Percentiles rank a stretch among this genome's conserved stretches.
Conservation (phyloP, 352 stramenopile genomes). For the Pythium aphanidermatum region DNA sequence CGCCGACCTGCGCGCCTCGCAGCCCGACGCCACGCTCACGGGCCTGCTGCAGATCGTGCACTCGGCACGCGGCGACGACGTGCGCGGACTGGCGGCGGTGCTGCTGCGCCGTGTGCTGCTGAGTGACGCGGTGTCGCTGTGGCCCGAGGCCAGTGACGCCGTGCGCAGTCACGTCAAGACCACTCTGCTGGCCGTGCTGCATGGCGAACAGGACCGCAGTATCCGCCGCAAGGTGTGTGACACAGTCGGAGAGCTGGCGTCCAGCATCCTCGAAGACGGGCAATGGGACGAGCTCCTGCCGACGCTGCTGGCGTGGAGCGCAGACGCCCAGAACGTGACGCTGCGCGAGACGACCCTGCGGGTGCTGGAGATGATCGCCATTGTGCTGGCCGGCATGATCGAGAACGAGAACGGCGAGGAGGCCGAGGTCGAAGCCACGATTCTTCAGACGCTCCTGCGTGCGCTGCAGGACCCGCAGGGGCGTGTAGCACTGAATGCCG, state of each 20-base stretch:
- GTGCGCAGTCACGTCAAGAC: conserved; percentile 48
- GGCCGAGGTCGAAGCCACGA: conserved; percentile 35
- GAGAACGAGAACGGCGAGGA: conserved; percentile 24
- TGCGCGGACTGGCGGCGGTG: conserved; percentile 66
- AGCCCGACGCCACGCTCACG: conserved; percentile 47
- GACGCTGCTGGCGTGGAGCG: conserved; percentile 60
- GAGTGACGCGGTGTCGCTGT: conserved; percentile 71
- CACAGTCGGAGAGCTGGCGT: conserved; percentile 75
- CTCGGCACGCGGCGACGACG: conserved; percentile 49
- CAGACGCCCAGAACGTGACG: conserved; percentile 31
- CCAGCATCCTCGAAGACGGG: conserved; percentile 70
- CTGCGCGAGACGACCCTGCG: conserved; percentile 66
- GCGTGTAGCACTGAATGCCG: conserved; percentile 60
- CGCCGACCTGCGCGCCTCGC: conserved; percentile 44
- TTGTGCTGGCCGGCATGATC: conserved; percentile 61
- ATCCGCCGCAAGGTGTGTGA: conserved; percentile 83
- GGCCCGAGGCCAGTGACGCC: conserved; percentile 43
- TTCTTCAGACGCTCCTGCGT: conserved; percentile 44
- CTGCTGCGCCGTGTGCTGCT: conserved; percentile 71
- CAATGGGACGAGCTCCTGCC: conserved; percentile 74
- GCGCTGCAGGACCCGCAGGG: conserved; percentile 49
- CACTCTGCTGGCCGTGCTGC: conserved; percentile 58
- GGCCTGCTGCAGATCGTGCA: conserved; percentile 55
- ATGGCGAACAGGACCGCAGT: conserved; percentile 54
- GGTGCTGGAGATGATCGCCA: conserved; percentile 76